phyloP scores from a whole-genome alignment of 345 rosid species.

The Nasturtium officinale region DNA sequence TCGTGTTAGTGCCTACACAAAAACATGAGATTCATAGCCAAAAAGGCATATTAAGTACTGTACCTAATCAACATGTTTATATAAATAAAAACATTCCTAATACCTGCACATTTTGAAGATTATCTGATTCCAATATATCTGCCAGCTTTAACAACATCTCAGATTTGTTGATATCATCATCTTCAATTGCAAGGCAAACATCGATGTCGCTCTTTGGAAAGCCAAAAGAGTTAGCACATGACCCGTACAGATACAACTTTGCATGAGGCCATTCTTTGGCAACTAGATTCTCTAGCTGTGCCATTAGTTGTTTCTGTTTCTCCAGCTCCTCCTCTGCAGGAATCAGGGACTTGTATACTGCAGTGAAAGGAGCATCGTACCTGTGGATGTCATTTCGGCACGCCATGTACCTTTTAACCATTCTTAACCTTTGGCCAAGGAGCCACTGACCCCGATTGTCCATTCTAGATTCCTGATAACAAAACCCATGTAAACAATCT shows the following conservation, averaged over 20 bases:
- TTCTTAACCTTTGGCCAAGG: conserved; percentile 75
- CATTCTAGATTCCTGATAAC: conserved; percentile 74
- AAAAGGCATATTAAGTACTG: neutral
- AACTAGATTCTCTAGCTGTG: conserved; percentile 70
- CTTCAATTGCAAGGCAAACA: conserved; percentile 80
- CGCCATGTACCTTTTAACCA: conserved; percentile 45
- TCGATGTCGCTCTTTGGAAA: conserved; percentile 92
- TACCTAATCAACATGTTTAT: neutral
- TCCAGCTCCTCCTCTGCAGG: conserved; percentile 82
- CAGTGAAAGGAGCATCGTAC: conserved; percentile 58
- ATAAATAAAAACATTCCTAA: conserved; percentile 12
- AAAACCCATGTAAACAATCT: conserved; percentile 17
- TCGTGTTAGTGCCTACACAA: conserved; percentile 73
- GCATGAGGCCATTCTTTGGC: conserved; percentile 91
- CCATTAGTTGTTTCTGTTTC: conserved; percentile 76
- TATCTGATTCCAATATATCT: conserved; percentile 73
- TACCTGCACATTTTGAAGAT: conserved; percentile 95
- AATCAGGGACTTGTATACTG: conserved; percentile 70
- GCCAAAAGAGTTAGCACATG: conserved; percentile 96
- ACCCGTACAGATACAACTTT: conserved; percentile 79
- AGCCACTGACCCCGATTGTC: conserved; percentile 71
- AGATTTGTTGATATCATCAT: conserved; percentile 60
- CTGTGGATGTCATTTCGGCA: conserved; percentile 71
- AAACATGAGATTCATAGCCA: conserved; percentile 6
- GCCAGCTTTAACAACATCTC: conserved; percentile 85